Evolutionary conservation across 2,329 filamentous ascomycete genomes (phyloP).

Genomic region (Elsinoe australis): DNA sequence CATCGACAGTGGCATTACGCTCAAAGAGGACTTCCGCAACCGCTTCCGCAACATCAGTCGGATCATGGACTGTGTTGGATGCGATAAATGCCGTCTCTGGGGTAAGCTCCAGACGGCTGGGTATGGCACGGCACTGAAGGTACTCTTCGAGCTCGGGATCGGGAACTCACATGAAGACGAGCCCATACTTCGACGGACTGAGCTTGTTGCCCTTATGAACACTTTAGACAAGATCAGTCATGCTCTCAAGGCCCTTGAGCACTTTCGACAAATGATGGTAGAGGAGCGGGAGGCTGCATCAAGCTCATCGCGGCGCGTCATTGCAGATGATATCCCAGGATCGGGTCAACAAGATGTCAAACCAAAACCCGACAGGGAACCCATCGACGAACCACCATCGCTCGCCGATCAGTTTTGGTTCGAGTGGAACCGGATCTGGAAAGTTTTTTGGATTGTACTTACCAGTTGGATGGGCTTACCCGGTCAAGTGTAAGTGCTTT

Average conservation of each 20-base stretch:
- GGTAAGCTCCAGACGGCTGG: slow-evolving; percentile 93
- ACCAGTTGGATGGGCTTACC: slow-evolving; percentile 64
- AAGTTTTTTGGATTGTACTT: slow-evolving; percentile 59
- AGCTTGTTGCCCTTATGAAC: slow-evolving; percentile 90
- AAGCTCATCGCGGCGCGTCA: slow-evolving; percentile 21
- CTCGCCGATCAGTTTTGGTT: slow-evolving; percentile 52
- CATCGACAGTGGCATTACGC: slow-evolving; percentile 49
- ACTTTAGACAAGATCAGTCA: slow-evolving; percentile 81
- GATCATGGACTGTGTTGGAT: slow-evolving; percentile 97
- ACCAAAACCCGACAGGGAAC: slow-evolving; percentile 38
- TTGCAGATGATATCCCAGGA: slow-evolving; percentile 22
- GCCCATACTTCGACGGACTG: slow-evolving; percentile 73
- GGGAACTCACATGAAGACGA: slow-evolving; percentile 49
- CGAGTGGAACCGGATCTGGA: slow-evolving; percentile 58
- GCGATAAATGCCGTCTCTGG: slow-evolving; percentile 97
- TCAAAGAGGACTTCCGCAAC: slow-evolving; percentile 96
- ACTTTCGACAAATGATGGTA: slow-evolving; percentile 55
- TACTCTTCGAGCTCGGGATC: slow-evolving; percentile 87
- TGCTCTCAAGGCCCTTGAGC: slow-evolving; percentile 65
- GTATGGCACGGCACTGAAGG: slow-evolving; percentile 89
- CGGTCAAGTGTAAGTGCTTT: slow-evolving; percentile 55
- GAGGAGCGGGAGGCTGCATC: slow-evolving; percentile 23
- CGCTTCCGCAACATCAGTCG: slow-evolving; percentile 94
- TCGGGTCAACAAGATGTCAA: slow-evolving; percentile 34
- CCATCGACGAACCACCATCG: too few relatives aligned